Evolutionary conservation across 495 filamentous ascomycete species (phyloP), one percentile per base, ranked within the genome.

Genomic region (Coniosporium apollinis): DNA sequence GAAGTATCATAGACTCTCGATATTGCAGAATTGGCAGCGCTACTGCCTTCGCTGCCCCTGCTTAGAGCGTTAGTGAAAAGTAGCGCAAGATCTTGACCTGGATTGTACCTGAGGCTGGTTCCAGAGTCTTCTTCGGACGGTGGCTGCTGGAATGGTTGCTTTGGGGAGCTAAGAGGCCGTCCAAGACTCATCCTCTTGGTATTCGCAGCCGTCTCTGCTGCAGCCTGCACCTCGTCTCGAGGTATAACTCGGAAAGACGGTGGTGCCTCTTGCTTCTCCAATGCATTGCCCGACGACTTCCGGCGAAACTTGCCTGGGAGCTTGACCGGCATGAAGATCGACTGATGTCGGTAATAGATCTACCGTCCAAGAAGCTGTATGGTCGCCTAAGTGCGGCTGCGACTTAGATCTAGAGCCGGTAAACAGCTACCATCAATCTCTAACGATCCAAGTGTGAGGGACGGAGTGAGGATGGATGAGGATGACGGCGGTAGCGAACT

Each of bases 251-350:
- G 38, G 29, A 51, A 51, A 22, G 44, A 48, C 5, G 42, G 35
- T 7, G 38, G 28, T 9, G 22, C 22, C 11, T 42, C 38, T 10
- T 36, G 32, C 3, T n/a, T 19, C 3, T 55, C 54, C 11, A 58
- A 36, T 13, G 38, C 46, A 33, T 54, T 56, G 14, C 44, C 46
- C 2, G 44, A 47, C 4, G 46, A 48, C 20, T 45, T 46, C 19
- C 52, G 45, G 17, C 54, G 44, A 26, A 48, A 38, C 39, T 48
- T 51, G 25, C n/a, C n/a, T n/a, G n/a, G n/a, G n/a, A n/a, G n/a
- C n/a, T n/a, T n/a, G n/a, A n/a, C n/a, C n/a, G n/a, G n/a, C n/a
- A n/a, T n/a, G n/a, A n/a, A n/a, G n/a, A n/a, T n/a, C n/a, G n/a
- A n/a, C n/a, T n/a, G n/a, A n/a, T n/a, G n/a, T n/a, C n/a, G n/a